Base-by-base conservation (phyloP, 1,139 yeast species). In the Diutina siamensis region DNA sequence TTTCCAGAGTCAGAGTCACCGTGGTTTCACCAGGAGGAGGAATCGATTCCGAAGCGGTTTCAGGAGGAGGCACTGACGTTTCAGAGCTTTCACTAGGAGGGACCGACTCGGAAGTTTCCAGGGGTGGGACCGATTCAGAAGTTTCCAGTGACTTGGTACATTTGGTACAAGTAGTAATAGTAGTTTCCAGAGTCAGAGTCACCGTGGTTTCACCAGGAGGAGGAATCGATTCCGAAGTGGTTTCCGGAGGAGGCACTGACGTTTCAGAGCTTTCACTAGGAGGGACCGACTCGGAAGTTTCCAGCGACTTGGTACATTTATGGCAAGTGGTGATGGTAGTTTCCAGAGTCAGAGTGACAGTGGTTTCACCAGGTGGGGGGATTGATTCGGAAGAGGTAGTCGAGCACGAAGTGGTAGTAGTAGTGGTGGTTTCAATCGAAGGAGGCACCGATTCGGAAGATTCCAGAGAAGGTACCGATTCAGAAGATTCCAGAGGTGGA, bases 241-340 rank as follows among this genome's bases (percentile, higher is more conserved):
- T 36, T 21, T 32, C 40, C 17, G 46, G 25, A 27, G 32, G 56
- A 2, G 72, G 71, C 49, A 63, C 61, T 2, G 72, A 71, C 42
- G 54, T 57, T 44, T 56, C 52, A 20, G 53, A 25, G 22, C 10
- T 66, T 53, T 48, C 64, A 75, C n/a, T 70, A 74, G 49, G 70
- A 70, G 52, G 68, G 68, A 4, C 68, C 68, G 44, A 68, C 56
- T 46, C 66, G 69, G 47, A 67, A 55, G 49, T 68, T 73, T 50
- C 64, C 64, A 22, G 4, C 22, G 17, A 9, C 22, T 8, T 10
- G 22, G 22, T 25, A n/a, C n/a, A 13, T 5, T 5, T 9, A 15
- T 17, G 21, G 31, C 38, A 19, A 21, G 31, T 3, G 7, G 27
- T 13, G 4, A 13, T 21, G 18, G 27, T 21, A 13, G 28, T 34